Evolutionary conservation across 441 rosid species (phyloP).

Genomic region (Erodium trifolium): DNA sequence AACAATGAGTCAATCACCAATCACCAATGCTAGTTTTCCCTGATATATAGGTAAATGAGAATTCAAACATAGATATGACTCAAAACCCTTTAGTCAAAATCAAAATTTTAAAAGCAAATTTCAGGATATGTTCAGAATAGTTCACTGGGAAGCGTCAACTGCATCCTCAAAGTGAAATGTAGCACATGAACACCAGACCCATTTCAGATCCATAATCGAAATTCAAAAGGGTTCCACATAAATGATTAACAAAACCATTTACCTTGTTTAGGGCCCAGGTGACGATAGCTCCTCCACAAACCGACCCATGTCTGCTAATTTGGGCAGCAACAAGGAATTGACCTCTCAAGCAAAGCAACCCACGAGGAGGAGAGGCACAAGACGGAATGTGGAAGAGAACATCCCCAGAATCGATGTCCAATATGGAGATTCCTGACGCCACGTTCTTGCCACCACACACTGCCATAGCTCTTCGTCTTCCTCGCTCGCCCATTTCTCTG

Average conservation of each 20-base stretch:
- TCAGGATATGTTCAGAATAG: background rate
- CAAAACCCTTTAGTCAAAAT: background rate
- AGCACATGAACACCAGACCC: no score
- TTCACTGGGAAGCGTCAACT: background rate
- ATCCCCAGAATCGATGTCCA: slow-evolving; percentile 37
- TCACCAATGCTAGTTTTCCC: background rate
- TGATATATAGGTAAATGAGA: background rate
- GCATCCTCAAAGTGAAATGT: no score
- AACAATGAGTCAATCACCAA: background rate
- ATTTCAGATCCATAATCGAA: no score
- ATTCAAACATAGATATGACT: background rate
- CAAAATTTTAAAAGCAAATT: background rate
- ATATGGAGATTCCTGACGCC: slow-evolving; percentile 32
- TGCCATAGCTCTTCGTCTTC: slow-evolving; percentile 25
- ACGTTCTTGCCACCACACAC: slow-evolving; percentile 37
- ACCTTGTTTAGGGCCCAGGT: slow-evolving; percentile 46
- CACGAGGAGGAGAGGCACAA: slow-evolving; percentile 42
- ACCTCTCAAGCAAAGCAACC: slow-evolving; percentile 29
- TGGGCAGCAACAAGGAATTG: slow-evolving; percentile 43
- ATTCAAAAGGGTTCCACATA: no score
- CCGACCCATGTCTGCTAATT: slow-evolving; percentile 32
- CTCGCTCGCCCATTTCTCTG: slow-evolving; percentile 21
- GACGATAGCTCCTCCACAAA: slow-evolving; percentile 41
- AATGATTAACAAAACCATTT: background rate
- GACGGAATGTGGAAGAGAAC: slow-evolving; percentile 35